A percentile compares a stretch with the other conserved stretches of the same genome.
Conservation (phyloP, 495 filamentous ascomycete genomes). For the Neurospora terricola region DNA sequence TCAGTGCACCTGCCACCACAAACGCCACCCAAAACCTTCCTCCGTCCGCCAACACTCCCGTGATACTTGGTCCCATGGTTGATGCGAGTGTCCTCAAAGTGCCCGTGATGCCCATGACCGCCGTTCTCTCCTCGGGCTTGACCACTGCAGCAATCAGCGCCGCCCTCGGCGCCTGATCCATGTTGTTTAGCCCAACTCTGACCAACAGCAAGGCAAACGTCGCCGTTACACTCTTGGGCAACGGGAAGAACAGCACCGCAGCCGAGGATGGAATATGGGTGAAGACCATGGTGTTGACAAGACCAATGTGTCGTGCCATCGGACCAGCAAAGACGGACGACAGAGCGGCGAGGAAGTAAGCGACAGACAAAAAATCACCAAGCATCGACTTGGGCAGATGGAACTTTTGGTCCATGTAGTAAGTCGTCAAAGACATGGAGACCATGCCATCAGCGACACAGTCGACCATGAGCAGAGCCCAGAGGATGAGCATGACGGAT, state of each 20-base stretch:
- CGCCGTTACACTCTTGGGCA: conserved; percentile 31
- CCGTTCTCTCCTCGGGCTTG: conserved; percentile 65
- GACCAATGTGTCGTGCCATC: conserved; percentile 64
- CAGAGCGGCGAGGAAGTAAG: conserved; percentile 22
- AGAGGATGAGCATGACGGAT: conserved; percentile 56
- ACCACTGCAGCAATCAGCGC: conserved; percentile 73
- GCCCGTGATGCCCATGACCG: conserved; percentile 66
- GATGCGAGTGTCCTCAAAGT: conserved; percentile 56
- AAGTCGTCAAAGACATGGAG: conserved; percentile 60
- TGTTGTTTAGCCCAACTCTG: conserved; percentile 47
- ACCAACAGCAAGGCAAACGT: conserved; percentile 56
- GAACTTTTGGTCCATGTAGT: conserved; percentile 73
- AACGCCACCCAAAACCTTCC: conserved; percentile 66
- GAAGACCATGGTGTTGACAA: conserved; percentile 51
- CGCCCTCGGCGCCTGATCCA: conserved; percentile 76
- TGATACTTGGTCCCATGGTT: conserved; percentile 59
- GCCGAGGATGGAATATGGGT: conserved; percentile 36
- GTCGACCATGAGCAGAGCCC: conserved; percentile 69
- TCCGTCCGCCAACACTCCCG: conserved; percentile 56
- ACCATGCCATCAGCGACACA: conserved; percentile 71
- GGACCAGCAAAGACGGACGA: conserved; percentile 67
- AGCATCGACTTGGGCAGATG: conserved; percentile 52
- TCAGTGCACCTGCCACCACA: conserved; percentile 57
- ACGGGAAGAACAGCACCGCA: conserved; percentile 29
- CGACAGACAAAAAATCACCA: conserved; percentile 26